Base-by-base conservation (phyloP, 331 rosid species). In the Malus hybrid region DNA sequence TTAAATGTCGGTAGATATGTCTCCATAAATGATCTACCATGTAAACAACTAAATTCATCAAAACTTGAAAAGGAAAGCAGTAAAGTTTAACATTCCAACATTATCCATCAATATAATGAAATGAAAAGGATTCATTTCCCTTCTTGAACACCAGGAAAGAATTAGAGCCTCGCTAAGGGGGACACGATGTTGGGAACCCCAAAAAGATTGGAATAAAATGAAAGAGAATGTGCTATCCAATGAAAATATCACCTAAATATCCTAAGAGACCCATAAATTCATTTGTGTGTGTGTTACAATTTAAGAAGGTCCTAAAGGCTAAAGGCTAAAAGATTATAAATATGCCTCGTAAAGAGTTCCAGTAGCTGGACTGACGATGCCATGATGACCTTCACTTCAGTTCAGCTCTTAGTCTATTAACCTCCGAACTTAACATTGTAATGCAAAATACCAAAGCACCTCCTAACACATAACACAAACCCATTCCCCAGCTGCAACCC, bases 21-120 rank as follows among this genome's bases (percentile, higher is more conserved):
- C 81, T 90, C 96, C 94, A 93, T 90, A 78, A 93, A 91, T 63
- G 96, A 93, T 86, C 97, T 93, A 70, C 66, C 83, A 85, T 14
- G 67, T 61, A 63, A 39, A 22, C 71, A 33, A 22, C 42, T 39
- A 46, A 76, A 67, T 76, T 20, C 10, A 65, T 31, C 60, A 77
- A 79, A 70, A 65, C 39, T 78, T 20, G 61, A 75, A 67, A 12
- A 39, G 19, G 6, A 19, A 20, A 46, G 54, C 14, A 6, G 61
- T 15, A 56, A 70, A 24, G 7, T 39, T 57, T 6, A 27, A 67
- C 59, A 59, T 67, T 76, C 22, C 13, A n/a, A 24, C 73, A 68
- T 73, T 60, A 57, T 50, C 39, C 57, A 2, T 18, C 48, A 67
- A 34, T 20, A 3, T 2, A 29, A 64, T 52, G 15, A 55, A 28